phyloP scores from a whole-genome alignment of 805 yeast species.

The Pichia cephalocereana region DNA sequence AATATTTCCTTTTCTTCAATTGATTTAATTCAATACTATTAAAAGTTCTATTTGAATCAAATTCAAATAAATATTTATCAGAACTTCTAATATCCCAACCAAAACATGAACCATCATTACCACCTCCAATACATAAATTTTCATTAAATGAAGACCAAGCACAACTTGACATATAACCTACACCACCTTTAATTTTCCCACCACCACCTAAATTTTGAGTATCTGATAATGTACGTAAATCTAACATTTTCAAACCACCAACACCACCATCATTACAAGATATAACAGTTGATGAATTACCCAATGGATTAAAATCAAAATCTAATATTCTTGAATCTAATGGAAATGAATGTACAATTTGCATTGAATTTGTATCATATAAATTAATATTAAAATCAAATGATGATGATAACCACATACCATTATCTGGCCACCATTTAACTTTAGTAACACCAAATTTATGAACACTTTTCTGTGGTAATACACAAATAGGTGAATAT shows the following conservation, averaged over 20 bases:
- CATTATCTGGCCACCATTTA: slow-evolving; percentile 91
- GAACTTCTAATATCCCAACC: slow-evolving; percentile 82
- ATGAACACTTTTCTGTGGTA: slow-evolving; percentile 39
- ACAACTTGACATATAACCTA: slow-evolving; percentile 23
- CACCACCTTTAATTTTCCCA: slow-evolving; percentile 22
- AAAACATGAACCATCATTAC: slow-evolving; percentile 69
- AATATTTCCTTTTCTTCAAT: neutral
- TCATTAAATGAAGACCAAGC: slow-evolving; percentile 62
- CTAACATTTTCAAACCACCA: slow-evolving; percentile 45
- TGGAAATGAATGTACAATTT: slow-evolving; percentile 59
- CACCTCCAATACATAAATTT: slow-evolving; percentile 66
- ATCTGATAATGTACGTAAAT: slow-evolving; percentile 61
- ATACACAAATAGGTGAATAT: slow-evolving; percentile 14
- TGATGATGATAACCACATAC: slow-evolving; percentile 76
- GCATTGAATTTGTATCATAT: slow-evolving; percentile 68
- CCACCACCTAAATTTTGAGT: slow-evolving; percentile 53
- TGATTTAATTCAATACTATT: slow-evolving; percentile 9
- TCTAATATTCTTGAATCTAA: slow-evolving; percentile 55
- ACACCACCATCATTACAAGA: slow-evolving; percentile 55
- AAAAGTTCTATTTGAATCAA: slow-evolving; percentile 38
- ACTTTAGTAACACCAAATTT: slow-evolving; percentile 63
- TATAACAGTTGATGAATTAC: slow-evolving; percentile 42
- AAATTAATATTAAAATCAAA: slow-evolving; percentile 68
- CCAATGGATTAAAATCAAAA: slow-evolving; percentile 48
- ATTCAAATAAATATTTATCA: slow-evolving; percentile 48